Evolutionary conservation across 108 stramenopile genomes (phyloP), one percentile per base, ranked within the genome.

Genomic region (Poteriospumella lacustris): DNA sequence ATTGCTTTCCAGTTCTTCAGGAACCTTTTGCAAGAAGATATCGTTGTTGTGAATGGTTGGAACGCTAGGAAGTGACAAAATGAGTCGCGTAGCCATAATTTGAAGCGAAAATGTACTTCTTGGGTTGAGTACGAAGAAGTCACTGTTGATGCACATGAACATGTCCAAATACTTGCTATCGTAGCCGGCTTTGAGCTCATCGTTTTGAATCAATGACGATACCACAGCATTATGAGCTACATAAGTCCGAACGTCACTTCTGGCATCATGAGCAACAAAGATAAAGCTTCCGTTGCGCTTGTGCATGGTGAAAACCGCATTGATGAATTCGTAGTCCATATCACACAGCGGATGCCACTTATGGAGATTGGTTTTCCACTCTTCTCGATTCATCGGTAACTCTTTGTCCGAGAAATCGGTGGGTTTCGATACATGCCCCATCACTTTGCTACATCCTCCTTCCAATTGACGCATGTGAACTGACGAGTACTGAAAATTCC

Each of bases 221-320:
- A 19, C 19, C 9, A 64, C 36, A 34, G 12, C 15, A 24, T 24
- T 24, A 31, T 24, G 60, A 34, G 28, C 31, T 12, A 31, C 36
- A 64, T 64, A 64, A 5, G 28, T 34, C 5, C 5, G 5, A 31
- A 64, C 15, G 36, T 64, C 24, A 9, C 60, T 34, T 64, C 60
- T 64, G 5, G 33, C 60, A 64, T 64, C 60, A 64, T 64, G 24
- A 5, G 60, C 60, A 31, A 64, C 15, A 64, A 31, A 64, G 31
- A 64, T 33, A 5, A 12, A 12, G 15, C 29, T 31, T 34, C 36
- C 5, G 31, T 64, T 64, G 15, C 60, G 15, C 5, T 33, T 5
- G 36, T 64, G 60, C 5, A 64, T 5, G 24, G 28, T 34, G 3
- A 64, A 34, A 3, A 24, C 36, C 28, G 15, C 60, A 34, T 64